Percentiles rank a stretch among this genome's conserved stretches.
Evolutionary conservation across 106 monocot genomes (phyloP).

Genomic region (Gastrodia elata): DNA sequence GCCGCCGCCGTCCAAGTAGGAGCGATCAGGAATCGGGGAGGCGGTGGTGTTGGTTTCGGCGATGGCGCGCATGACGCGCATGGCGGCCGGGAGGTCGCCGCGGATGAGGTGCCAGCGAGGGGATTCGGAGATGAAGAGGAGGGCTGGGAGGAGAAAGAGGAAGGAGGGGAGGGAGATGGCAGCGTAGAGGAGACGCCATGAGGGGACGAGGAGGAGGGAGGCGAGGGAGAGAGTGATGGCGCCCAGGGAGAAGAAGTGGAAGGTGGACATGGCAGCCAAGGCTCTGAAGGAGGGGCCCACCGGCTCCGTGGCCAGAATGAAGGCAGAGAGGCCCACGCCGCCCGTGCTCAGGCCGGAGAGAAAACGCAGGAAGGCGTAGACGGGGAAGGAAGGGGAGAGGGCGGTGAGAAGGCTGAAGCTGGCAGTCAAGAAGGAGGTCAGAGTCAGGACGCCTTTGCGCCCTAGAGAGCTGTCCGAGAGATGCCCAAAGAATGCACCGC

Average conservation of each 20-base stretch:
- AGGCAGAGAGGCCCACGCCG: slow-evolving; percentile 71
- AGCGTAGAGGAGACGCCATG: slow-evolving; percentile 64
- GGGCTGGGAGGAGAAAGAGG: slow-evolving; percentile 33
- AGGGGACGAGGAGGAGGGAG: slow-evolving; percentile 26
- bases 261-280: slow-evolving; percentile 68
- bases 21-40: slow-evolving; percentile 23
- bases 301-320: slow-evolving; percentile 87
- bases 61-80: slow-evolving; percentile 42
- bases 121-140: slow-evolving; percentile 81
- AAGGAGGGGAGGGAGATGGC: slow-evolving; percentile 61
- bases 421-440: slow-evolving; percentile 30
- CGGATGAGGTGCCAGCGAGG: slow-evolving; percentile 89
- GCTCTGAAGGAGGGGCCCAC: slow-evolving; percentile 53
- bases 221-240: slow-evolving; percentile 33
- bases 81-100: slow-evolving; percentile 25
- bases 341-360: slow-evolving; percentile 77
- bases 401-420: slow-evolving; percentile 72
- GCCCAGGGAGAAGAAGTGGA: slow-evolving; percentile 88
- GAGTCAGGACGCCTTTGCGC: slow-evolving; percentile 46
- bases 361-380: slow-evolving; percentile 57
- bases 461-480: slow-evolving; percentile 75
- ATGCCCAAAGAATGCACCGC: slow-evolving; percentile 78
- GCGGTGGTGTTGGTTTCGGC: slow-evolving; percentile 30
- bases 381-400: slow-evolving; percentile 41
- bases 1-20: slow-evolving; percentile 27